A percentile compares a stretch with the other conserved stretches of the same genome.
phyloP scores from a whole-genome alignment of 2,329 filamentous ascomycete species.

The Colletotrichum agaves region DNA sequence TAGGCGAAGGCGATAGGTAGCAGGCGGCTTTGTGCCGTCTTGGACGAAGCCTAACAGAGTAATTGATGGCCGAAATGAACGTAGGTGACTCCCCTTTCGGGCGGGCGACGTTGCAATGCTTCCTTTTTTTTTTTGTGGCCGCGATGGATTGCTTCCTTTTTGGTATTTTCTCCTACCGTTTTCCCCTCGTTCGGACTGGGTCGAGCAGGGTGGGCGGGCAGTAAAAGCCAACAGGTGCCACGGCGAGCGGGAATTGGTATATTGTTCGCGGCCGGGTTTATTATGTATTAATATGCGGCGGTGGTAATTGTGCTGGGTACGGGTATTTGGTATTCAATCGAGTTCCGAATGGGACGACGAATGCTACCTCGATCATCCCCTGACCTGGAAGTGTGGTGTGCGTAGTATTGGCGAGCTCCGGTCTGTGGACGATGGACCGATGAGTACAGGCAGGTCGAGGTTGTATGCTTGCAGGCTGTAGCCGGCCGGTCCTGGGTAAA shows the following conservation, averaged over 20 bases:
- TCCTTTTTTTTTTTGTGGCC: conserved; percentile 4
- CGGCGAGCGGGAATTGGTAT: conserved; percentile 16
- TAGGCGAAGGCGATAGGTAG: neutral
- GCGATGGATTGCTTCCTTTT: conserved; percentile 22
- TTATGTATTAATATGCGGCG: conserved; percentile 23
- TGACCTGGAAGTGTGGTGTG: conserved; percentile 16
- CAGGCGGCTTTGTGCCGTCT: conserved; percentile 9
- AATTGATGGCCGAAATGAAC: conserved; percentile 27
- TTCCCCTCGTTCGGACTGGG: conserved; percentile 16
- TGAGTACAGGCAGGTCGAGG: neutral
- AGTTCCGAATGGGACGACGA: conserved; percentile 21
- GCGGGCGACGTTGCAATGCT: conserved; percentile 23
- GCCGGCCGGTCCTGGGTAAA: too few species aligned
- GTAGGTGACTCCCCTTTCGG: conserved; percentile 11
- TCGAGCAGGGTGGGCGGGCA: conserved; percentile 18
- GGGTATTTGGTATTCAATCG: conserved; percentile 13
- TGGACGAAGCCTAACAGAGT: conserved; percentile 25
- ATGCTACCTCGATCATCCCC: conserved; percentile 30
- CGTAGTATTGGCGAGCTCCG: neutral
- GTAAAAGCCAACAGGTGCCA: conserved; percentile 17
- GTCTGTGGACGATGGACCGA: conserved; percentile 2
- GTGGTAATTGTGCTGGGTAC: neutral
- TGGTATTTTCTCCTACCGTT: conserved; percentile 17
- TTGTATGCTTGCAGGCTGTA: too few species aligned
- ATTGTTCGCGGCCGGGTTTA: conserved; percentile 19